Conservation (phyloP, 2,329 filamentous ascomycete genomes). For the Didymosphaeria variabile region DNA sequence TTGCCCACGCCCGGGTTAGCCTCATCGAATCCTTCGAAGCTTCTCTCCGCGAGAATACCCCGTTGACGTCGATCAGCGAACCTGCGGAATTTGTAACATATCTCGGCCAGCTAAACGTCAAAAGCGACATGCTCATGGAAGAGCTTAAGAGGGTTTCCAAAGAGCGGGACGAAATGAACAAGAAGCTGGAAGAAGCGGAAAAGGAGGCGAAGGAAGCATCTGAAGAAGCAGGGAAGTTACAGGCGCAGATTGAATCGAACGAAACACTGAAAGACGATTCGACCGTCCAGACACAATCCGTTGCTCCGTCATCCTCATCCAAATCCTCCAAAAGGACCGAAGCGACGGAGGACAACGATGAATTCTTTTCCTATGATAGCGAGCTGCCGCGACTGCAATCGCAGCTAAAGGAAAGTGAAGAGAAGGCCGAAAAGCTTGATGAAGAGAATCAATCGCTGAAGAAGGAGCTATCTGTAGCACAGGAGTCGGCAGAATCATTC, state of each 20-base stretch:
- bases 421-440: conserved; percentile 76
- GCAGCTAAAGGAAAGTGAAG: conserved; percentile 74
- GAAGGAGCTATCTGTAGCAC: conserved; percentile 73
- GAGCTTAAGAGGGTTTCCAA: conserved; percentile 87
- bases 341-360: conserved; percentile 64
- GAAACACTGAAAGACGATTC: conserved; percentile 38
- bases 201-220: conserved; percentile 68
- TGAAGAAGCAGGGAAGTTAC: conserved; percentile 70
- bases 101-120: conserved; percentile 83
- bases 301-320: conserved; percentile 34
- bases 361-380: conserved; percentile 92
- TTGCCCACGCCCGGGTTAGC: conserved; percentile 85
- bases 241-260: conserved; percentile 36
- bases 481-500: conserved; percentile 66
- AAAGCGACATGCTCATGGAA: conserved; percentile 91
- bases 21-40: conserved; percentile 94
- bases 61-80: conserved; percentile 86
- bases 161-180: conserved; percentile 82
- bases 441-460: conserved; percentile 73
- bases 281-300: conserved; percentile 36
- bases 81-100: conserved; percentile 88
- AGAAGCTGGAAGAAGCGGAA: conserved; percentile 75
- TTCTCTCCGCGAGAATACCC: conserved; percentile 89
- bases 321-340: conserved; percentile 37
- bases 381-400: conserved; percentile 84